Evolutionary conservation across 176 grass and related monocot species (phyloP).

Genomic region (Cenchrus americanus): DNA sequence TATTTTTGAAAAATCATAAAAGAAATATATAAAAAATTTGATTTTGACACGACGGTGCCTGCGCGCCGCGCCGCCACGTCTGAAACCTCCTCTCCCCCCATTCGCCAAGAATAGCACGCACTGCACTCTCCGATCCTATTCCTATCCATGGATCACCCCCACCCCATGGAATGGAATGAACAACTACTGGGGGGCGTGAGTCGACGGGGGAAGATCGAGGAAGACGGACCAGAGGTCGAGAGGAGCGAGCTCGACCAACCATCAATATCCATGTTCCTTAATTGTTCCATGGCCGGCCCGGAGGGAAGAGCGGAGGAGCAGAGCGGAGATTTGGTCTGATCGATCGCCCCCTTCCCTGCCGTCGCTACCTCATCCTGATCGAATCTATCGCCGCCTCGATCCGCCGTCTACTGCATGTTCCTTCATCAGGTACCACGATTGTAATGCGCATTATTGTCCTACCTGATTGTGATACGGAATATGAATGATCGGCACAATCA

Average conservation of each 20-base stretch:
- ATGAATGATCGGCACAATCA: not conserved
- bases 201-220: too few species aligned
- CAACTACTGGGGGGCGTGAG: not conserved
- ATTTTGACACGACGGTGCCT: too few species aligned
- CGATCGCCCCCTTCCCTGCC: not conserved
- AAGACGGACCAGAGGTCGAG: not conserved
- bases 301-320: constrained; percentile 23
- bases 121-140: too few species aligned
- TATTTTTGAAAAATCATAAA: too few species aligned
- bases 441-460: not conserved
- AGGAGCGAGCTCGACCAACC: not conserved
- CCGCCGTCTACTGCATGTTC: not conserved
- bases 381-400: too few species aligned
- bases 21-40: too few species aligned
- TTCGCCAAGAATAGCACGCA: too few species aligned
- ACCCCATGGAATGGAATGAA: not conserved
- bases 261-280: not conserved
- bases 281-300: not conserved
- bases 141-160: not conserved
- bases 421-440: not conserved
- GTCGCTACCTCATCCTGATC: too few species aligned
- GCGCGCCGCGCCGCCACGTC: too few species aligned
- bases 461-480: not conserved
- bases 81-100: too few species aligned
- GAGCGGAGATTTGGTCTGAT: not conserved